Base-by-base conservation (phyloP, 108 stramenopile genomes). In the Pinguiococcus pyrenoidosus region DNA sequence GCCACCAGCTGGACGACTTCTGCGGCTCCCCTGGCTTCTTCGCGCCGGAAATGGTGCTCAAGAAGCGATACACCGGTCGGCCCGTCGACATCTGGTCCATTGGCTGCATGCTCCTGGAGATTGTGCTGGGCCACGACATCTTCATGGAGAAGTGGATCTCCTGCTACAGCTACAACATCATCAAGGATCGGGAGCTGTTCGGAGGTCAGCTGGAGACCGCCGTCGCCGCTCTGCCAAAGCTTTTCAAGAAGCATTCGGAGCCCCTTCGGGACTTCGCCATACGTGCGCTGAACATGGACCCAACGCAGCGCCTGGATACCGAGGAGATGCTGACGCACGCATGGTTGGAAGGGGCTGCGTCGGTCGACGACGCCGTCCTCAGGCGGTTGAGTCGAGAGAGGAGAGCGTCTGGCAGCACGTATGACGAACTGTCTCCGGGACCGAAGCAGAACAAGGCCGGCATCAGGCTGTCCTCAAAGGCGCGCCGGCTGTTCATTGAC, bases 1-100 rank as follows among this genome's bases (percentile, higher is more conserved):
- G 26, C 22, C 51, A 43, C 10, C 43, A 36, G 0, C 55, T 78
- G 35, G 18, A 65, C 29, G 60, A 72, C 32, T 44, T 80, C 51
- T 76, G 80, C 48, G 80, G 80, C 13, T 75, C 72, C 3, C 77
- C 80, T 12, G 80, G 80, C 0, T 82, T 82, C 50, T 77, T 71
- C 40, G 68, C 69, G 22, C 80, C 80, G 23, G 80, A 82, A 50
- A 82, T 82, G 80, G 51, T 80, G 72, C 45, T 73, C 28, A 22
- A 68, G 6, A 24, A 26, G 12, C 37, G 59, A 29, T 17, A 23
- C 0, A 50, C 56, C 38, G 71, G 66, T 41, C 75, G 75, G 9
- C 36, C 69, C 18, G 73, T 60, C n/a, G 80, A 82, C 42, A 66
- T 75, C 53, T 82, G 80, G 80, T 64, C 61, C 7, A 25, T 82